These are phyloP conservation scores for Picochlorum sp. DNA, from an alignment of 139 green algal genomes.

Conservation along the genomic window DNA sequence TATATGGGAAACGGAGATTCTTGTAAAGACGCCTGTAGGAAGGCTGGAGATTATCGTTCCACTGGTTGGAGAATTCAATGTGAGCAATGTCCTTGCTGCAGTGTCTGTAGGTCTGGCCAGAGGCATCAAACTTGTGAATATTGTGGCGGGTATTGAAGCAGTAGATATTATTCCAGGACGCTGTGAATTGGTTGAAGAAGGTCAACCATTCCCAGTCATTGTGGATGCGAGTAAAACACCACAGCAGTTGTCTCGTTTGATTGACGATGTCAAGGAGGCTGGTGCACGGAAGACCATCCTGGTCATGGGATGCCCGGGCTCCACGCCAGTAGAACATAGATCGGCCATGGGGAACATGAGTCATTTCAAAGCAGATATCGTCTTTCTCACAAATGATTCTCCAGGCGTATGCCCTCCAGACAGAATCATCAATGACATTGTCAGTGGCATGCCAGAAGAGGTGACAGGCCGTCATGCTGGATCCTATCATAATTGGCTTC, in stretches of 20 bases:
- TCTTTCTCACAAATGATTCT: slow-evolving; percentile 92
- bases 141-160: slow-evolving; percentile 77
- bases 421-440: slow-evolving; percentile 64
- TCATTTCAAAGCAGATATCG: slow-evolving; percentile 72
- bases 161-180: slow-evolving; percentile 53
- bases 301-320: slow-evolving; percentile 79
- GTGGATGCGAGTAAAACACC: slow-evolving; percentile 87
- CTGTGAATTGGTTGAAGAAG: slow-evolving; percentile 78
- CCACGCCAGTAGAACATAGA: slow-evolving; percentile 42
- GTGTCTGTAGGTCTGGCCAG: slow-evolving; percentile 74
- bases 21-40: slow-evolving; percentile 38
- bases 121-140: slow-evolving; percentile 51
- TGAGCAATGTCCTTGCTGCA: slow-evolving; percentile 86
- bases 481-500: slow-evolving; percentile 20
- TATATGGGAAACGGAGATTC: slow-evolving; percentile 71
- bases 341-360: slow-evolving; percentile 50
- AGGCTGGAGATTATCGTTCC: slow-evolving; percentile 61
- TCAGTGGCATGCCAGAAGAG: slow-evolving; percentile 64
- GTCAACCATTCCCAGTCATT: slow-evolving; percentile 82
- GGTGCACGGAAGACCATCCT: slow-evolving; percentile 59
- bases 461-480: slow-evolving; percentile 28
- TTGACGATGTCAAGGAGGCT: slow-evolving; percentile 56
- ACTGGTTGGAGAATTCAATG: slow-evolving; percentile 74
- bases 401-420: slow-evolving; percentile 57
- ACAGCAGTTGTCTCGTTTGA: slow-evolving; percentile 45